Conservation (phyloP, 1,139 yeast species). For the Blastobotrys serpentis region DNA sequence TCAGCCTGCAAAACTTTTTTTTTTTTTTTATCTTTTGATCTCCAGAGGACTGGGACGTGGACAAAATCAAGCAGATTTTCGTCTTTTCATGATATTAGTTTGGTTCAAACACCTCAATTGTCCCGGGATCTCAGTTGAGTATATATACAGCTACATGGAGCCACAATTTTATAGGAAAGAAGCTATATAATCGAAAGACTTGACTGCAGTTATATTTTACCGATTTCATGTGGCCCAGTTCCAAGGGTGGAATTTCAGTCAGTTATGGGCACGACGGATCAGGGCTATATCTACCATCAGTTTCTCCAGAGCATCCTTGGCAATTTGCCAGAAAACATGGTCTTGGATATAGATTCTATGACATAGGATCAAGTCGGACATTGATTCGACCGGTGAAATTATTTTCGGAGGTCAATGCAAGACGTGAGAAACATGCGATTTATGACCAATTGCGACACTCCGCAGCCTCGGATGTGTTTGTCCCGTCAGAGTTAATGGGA, state of each 20-base stretch:
- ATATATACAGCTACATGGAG: not conserved
- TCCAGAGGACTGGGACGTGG: too few relatives aligned
- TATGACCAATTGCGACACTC: slow-evolving; percentile 3
- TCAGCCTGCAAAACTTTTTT: too few relatives aligned
- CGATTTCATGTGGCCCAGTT: slow-evolving; percentile 24
- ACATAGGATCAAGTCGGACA: slow-evolving; percentile 16
- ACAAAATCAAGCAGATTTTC: too few relatives aligned
- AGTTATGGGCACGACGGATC: slow-evolving; percentile 30
- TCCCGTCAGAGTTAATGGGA: slow-evolving; percentile 18
- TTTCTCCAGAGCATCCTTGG: slow-evolving; percentile 25
- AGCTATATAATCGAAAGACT: too few relatives aligned
- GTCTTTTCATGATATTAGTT: too few relatives aligned
- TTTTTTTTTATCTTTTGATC: too few relatives aligned
- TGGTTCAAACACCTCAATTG: too few relatives aligned
- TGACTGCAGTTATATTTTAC: not conserved
- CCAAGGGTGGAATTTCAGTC: slow-evolving; percentile 19
- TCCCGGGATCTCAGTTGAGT: too few relatives aligned
- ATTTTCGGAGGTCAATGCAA: slow-evolving; percentile 2
- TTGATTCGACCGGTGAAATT: slow-evolving; percentile 16
- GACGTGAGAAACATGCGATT: slow-evolving; percentile 6
- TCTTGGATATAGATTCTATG: slow-evolving; percentile 23
- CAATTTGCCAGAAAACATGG: slow-evolving; percentile 28
- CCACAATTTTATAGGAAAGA: too few relatives aligned
- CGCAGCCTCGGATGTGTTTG: slow-evolving; percentile 17
- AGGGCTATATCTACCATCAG: slow-evolving; percentile 24